Percentiles rank a stretch among this genome's conserved stretches.
These are phyloP conservation scores for Dianthus caryophyllus DNA, from an alignment of 148 eudicot species.

Conservation along the genomic window DNA sequence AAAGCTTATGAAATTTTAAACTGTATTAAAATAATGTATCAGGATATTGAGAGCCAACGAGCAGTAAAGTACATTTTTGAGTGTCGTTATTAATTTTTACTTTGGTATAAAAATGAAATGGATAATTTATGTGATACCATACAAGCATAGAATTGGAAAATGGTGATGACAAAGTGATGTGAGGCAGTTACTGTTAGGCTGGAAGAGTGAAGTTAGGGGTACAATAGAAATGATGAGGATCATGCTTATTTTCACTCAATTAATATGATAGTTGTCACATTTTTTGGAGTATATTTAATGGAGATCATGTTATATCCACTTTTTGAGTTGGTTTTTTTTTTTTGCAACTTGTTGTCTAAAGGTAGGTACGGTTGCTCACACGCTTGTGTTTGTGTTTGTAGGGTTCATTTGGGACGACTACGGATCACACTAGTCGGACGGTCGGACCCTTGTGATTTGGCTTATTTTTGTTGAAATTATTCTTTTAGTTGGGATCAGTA, in stretches of 20 bases:
- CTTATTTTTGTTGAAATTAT: too few species aligned
- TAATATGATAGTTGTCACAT: background rate
- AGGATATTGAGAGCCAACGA: too few species aligned
- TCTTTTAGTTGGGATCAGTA: too few species aligned
- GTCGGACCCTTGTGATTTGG: too few species aligned
- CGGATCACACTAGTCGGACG: too few species aligned
- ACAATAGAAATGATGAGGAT: constrained; percentile 10
- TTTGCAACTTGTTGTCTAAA: background rate
- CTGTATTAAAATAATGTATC: too few species aligned
- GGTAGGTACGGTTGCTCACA: constrained; percentile 1
- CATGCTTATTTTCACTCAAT: background rate
- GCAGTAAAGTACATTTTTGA: too few species aligned
- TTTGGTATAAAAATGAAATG: too few species aligned
- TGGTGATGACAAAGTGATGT: background rate
- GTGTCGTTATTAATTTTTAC: too few species aligned
- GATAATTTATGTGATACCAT: too few species aligned
- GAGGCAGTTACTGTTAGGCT: constrained; percentile 16
- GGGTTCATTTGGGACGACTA: too few species aligned
- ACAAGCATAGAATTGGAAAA: background rate
- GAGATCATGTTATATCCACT: constrained; percentile 8
- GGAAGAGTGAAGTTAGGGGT: background rate
- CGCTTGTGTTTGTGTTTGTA: background rate
- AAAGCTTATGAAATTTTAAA: too few species aligned
- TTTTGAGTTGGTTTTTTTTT: background rate
- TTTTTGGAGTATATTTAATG: background rate